phyloP scores from a whole-genome alignment of 805 yeast genomes.

The Monosporozyma unispora region DNA sequence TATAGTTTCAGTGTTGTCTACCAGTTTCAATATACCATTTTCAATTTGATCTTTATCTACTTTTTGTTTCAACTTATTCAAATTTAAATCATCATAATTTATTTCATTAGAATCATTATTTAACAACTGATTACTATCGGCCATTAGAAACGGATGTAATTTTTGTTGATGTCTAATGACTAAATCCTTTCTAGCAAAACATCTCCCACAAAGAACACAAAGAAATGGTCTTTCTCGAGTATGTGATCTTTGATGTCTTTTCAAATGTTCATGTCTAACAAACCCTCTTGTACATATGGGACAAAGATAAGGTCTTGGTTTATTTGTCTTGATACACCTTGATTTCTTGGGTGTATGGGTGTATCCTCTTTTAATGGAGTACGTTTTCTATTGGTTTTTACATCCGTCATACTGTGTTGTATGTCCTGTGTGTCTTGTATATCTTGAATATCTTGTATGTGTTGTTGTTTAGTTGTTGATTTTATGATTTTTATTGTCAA shows the following conservation, averaged over 20 bases:
- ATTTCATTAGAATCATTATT: not conserved
- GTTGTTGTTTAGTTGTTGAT: not conserved
- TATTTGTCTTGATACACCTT: constrained; percentile 75
- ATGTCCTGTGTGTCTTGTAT: not conserved
- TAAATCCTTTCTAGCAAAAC: constrained; percentile 84
- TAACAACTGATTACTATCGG: too few species aligned
- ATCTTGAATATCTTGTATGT: not conserved
- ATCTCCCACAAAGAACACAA: constrained; percentile 92
- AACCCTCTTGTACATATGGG: constrained; percentile 87
- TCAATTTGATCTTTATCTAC: not conserved
- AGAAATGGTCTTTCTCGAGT: constrained; percentile 94
- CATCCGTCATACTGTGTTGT: not conserved
- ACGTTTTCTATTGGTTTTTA: not conserved
- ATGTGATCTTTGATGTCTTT: constrained; percentile 88
- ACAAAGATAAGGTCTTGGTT: constrained; percentile 91
- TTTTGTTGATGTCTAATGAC: constrained; percentile 93
- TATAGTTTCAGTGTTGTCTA: constrained; percentile 33
- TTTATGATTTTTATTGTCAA: too few species aligned
- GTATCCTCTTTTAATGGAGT: not conserved
- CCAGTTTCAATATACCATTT: constrained; percentile 28
- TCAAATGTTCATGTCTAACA: constrained; percentile 89
- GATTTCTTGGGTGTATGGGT: constrained; percentile 78
- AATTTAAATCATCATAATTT: constrained; percentile 21
- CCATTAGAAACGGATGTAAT: constrained; percentile 44
- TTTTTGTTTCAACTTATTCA: not conserved